Evolutionary conservation across 495 filamentous ascomycete genomes (phyloP), one percentile per base, ranked within the genome.

Genomic region (Neurospora hispaniola): DNA sequence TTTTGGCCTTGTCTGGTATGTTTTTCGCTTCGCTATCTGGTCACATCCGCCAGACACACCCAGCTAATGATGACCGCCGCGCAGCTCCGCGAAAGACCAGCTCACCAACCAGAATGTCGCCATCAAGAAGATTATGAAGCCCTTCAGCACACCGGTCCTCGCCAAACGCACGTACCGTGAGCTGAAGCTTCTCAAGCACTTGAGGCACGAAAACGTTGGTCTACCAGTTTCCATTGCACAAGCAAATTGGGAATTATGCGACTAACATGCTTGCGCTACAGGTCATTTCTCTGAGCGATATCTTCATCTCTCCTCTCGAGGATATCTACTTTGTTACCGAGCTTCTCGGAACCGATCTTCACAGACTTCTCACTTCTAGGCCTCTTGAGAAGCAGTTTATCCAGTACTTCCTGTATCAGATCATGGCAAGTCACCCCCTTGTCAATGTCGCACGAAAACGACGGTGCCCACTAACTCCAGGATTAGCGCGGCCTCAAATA

Each of bases 61-160:
- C 69, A 46, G 73, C 81, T 81, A 69, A 80, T 69, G 69, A 62
- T 46, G 70, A 69, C 72, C 71, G 44, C 74, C 62, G 42, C 69
- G 76, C 80, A 99, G 96, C 83, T 97, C 96, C 66, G 96, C 96
- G 73, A 95, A 92, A 84, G 96, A 99, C 81, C 93, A 98, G 86
- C 93, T 99, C 80, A 98, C 96, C 70, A 90, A 86, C 77, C 93
- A 97, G 80, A 93, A 93, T 79, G 96, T 99, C 73, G 96, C 96
- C 41, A 94, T 99, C 77, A 99, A 99, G 89, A 99, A 99, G 87
- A 99, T 99, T 79, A 98, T 99, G 96, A 99, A 99, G 86, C 96
- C 96, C 8, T 99, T 99, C 85, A 97, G 94, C 86, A 99, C 96
- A 12, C 96, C 96, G 7, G 96, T 99, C 62, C 84, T 99, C 48